Evolutionary conservation across 2,329 filamentous ascomycete genomes (phyloP).

Genomic region (Botrytis byssoidea): DNA sequence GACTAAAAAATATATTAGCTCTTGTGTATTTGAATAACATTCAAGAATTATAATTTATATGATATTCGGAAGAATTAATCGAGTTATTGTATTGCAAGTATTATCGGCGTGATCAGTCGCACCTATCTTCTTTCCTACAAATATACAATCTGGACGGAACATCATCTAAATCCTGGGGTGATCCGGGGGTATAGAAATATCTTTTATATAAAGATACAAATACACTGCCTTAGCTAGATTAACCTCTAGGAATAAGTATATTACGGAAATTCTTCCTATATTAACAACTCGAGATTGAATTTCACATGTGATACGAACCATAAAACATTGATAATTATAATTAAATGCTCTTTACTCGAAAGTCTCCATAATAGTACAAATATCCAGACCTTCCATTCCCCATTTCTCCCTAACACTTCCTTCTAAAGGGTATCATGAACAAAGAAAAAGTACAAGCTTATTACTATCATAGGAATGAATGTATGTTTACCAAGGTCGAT

Average conservation of each 20-base stretch:
- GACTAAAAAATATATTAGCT: rapidly evolving
- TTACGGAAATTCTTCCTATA: background rate
- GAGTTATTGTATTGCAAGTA: background rate
- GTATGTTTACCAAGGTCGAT: background rate
- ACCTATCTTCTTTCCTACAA: background rate
- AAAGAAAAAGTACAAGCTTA: conserved; percentile 9
- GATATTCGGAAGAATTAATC: too few relatives aligned
- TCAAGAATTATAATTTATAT: too few relatives aligned
- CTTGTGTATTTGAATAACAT: background rate
- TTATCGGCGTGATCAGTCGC: background rate
- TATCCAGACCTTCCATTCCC: background rate
- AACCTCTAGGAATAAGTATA: background rate
- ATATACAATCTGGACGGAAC: background rate
- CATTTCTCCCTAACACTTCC: background rate
- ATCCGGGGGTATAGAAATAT: background rate
- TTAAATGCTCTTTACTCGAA: background rate
- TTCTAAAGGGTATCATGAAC: conserved; percentile 24
- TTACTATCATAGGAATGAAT: background rate
- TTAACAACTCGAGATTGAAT: too few relatives aligned
- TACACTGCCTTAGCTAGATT: background rate
- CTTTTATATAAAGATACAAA: too few relatives aligned
- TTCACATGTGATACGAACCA: background rate
- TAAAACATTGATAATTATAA: background rate
- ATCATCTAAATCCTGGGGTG: background rate
- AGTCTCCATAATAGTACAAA: background rate